Evolutionary conservation across 148 eudicot species (phyloP), one percentile per base, ranked within the genome.

Genomic region (Vaccinium corymbosum): DNA sequence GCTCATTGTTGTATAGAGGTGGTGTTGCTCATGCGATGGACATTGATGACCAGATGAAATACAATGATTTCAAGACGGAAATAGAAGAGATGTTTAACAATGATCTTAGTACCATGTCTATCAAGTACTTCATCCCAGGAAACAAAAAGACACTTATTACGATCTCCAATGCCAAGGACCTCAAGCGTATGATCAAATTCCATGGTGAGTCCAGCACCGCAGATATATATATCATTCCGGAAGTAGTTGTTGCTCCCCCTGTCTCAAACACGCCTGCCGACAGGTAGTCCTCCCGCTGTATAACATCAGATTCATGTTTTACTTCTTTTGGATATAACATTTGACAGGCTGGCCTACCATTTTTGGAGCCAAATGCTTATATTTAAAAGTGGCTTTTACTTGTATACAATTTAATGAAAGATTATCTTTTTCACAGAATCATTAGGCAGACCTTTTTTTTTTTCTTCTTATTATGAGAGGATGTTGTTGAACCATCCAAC

Each of bases 1-100:
- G 95, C 27, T 38, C 84, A 14, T 86, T 96, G 88, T 82, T 85
- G 22, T 96, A 96, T 87, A 88, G 83, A 88, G 98, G 98, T 53
- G 99, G 99, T 64, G 97, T 94, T 88, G 99, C 99, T 83, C 99
- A 94, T 90, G 99, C 99, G 50, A 94, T 96, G 91, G 97, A 94
- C 79, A 91, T 96, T 73, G 94, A 91, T 52, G 94, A 90, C 35
- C 85, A 90, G 81, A 88, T 92, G 91, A 91, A 91, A 64, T 93
- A 88, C 64, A 84, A 87, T 46, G 90, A 89, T 73, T 93, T 96
- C 86, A 91, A 88, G 84, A 61, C 83, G 88, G 99, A 96, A 91
- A 89, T 96, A 38, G 91, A 93, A n/a, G 99, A 96, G 88, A 90
- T 96, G 99, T 96, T 94, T 79, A 92, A 87, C 81, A 90, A 87